Evolutionary conservation across 306 rosid genomes (phyloP).

Genomic region (Crataegus laevigata): DNA sequence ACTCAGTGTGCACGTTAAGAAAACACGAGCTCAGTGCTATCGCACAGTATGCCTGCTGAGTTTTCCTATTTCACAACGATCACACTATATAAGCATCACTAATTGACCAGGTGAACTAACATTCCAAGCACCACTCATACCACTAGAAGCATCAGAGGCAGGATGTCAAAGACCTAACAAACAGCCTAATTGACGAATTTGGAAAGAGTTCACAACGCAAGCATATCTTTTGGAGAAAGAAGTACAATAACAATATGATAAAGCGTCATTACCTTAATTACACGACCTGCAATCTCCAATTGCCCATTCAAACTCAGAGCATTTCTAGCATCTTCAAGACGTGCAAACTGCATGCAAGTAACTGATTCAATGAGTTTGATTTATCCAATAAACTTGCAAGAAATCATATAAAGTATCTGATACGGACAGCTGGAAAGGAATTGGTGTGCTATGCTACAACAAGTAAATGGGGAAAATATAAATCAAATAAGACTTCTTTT

Average conservation of each 20-base stretch:
- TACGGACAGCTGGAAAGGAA: slow-evolving; percentile 8
- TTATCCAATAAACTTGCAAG: slow-evolving; percentile 10
- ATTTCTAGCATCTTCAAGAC: slow-evolving; percentile 93
- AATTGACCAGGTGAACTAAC: background rate
- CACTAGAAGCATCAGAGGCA: background rate
- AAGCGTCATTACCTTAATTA: slow-evolving; percentile 57
- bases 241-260: background rate
- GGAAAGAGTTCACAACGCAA: background rate
- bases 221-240: background rate
- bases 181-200: background rate
- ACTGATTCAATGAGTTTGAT: slow-evolving; percentile 20
- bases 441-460: background rate
- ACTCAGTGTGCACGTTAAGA: background rate
- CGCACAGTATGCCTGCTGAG: background rate
- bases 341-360: slow-evolving; percentile 56
- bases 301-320: slow-evolving; percentile 86
- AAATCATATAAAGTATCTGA: slow-evolving; percentile 15
- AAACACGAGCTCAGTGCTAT: background rate
- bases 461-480: background rate
- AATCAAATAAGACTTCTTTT: background rate
- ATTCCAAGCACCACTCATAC: background rate
- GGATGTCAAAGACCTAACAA: background rate
- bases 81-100: background rate
- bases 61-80: background rate
- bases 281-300: slow-evolving; percentile 83